Base-by-base conservation (phyloP, 306 rosid genomes). In the Cicer chorassanicum region DNA sequence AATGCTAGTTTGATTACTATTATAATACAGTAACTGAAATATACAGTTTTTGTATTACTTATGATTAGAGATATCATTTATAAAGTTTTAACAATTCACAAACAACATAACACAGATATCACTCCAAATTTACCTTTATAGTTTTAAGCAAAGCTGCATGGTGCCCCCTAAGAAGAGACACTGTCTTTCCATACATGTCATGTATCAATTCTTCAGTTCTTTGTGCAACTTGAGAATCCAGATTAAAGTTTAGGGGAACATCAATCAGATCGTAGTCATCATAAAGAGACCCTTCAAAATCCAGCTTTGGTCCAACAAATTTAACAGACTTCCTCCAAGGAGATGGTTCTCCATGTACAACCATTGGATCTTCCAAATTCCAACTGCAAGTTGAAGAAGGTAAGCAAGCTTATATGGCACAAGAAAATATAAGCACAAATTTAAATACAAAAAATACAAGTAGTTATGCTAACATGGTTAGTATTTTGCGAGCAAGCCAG, bases 401-500 rank as follows among this genome's bases (percentile, higher is more conserved):
- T 16, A 79, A 51, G 76, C 39, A 53, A 83, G 48, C 65, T 48
- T 6, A 65, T 78, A 56, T 57, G 61, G 36, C 65, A 72, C 38
- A 54, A 40, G 39, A 80, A 9, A 64, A 54, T 50, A 81, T 50
- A 81, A 63, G 44, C 12, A 75, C 42, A 77, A 50, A 64, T 18
- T 44, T 11, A 40, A 42, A 45, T 59, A 67, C 43, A 48, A 49
- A n/a, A 62, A 19, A 62, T 65, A 44, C 40, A 67, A 72, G 55
- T 29, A 40, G 51, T 64, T 78, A 75, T 74, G 75, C 91, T 34
- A 43, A 92, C 99, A 95, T 89, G 80, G 98, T 90, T 74, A 95
- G 78, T 75, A 95, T 92, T 95, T 95, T 90, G 73, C 98, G 99
- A 75, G 99, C 98, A 79, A 95, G 97, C 97, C 98, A 95, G 50